Conservation (phyloP, 2,329 filamentous ascomycete genomes). For the Curvularia sp. region DNA sequence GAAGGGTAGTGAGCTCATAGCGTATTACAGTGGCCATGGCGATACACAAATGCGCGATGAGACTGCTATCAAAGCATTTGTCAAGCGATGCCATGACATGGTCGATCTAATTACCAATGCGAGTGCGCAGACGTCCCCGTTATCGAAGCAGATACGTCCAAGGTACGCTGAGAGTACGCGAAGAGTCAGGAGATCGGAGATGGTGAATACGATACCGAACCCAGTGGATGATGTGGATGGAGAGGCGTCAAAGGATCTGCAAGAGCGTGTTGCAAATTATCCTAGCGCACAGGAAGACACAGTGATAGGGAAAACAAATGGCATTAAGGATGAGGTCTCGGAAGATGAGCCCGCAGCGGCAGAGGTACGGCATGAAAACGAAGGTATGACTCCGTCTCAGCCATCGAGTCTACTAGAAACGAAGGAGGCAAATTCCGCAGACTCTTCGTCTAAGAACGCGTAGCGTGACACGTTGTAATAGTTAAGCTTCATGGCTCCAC, state of each 20-base stretch:
- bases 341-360: background rate
- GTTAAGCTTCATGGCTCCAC: background rate
- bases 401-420: too few relatives aligned
- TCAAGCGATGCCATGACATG: slow-evolving; percentile 28
- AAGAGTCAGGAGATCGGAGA: slow-evolving; percentile 16
- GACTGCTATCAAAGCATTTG: slow-evolving; percentile 25
- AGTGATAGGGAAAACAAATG: background rate
- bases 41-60: slow-evolving; percentile 16
- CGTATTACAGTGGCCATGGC: slow-evolving; percentile 18
- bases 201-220: background rate
- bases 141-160: slow-evolving; percentile 19
- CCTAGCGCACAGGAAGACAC: background rate
- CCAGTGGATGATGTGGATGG: background rate
- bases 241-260: background rate
- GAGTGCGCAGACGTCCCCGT: slow-evolving; percentile 23
- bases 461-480: background rate
- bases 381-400: background rate
- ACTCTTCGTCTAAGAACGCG: background rate
- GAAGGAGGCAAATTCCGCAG: background rate
- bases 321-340: background rate
- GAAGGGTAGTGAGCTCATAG: slow-evolving; percentile 30
- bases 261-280: background rate
- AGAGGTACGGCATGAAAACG: background rate
- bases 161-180: slow-evolving; percentile 26
- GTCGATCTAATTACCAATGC: slow-evolving; percentile 33